phyloP scores from a whole-genome alignment of 306 rosid genomes.

The Cicer judaicum region DNA sequence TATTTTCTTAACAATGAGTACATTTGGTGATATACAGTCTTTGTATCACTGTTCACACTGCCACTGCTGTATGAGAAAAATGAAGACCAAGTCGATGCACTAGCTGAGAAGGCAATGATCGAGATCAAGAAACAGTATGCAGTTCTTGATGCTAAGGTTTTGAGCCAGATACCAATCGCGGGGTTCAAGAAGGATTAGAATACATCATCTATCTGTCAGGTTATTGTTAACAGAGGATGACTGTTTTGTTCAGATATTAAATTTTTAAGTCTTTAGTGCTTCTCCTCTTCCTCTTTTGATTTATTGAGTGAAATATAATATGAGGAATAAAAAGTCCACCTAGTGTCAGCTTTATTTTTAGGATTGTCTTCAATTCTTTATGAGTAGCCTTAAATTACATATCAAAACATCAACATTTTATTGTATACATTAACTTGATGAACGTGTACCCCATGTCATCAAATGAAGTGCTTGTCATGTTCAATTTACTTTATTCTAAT shows the following conservation, averaged over 20 bases:
- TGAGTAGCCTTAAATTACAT: constrained; percentile 34
- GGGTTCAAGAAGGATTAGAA: constrained; percentile 58
- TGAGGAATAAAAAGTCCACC: constrained; percentile 41
- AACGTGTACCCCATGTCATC: constrained; percentile 41
- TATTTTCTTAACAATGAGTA: constrained; percentile 42
- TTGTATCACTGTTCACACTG: constrained; percentile 66
- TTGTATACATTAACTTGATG: constrained; percentile 38
- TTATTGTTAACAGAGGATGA: background rate
- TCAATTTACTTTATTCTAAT: constrained; percentile 7
- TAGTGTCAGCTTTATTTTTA: constrained; percentile 27
- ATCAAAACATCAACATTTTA: constrained; percentile 23
- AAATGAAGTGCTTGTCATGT: constrained; percentile 27
- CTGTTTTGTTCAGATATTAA: constrained; percentile 39
- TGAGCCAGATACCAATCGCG: constrained; percentile 70
- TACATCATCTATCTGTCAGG: constrained; percentile 31
- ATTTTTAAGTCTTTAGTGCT: constrained; percentile 6
- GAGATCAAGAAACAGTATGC: constrained; percentile 84
- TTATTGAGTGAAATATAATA: constrained; percentile 27
- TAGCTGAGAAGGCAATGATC: constrained; percentile 74
- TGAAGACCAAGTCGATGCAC: constrained; percentile 74
- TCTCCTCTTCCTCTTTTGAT: constrained; percentile 33
- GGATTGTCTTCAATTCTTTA: constrained; percentile 38
- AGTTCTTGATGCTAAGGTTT: constrained; percentile 76
- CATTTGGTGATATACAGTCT: constrained; percentile 53
- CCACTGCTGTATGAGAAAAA: constrained; percentile 79